Conservation (phyloP, 2,329 filamentous ascomycete genomes). For the Penicillium fuscoglaucum region DNA sequence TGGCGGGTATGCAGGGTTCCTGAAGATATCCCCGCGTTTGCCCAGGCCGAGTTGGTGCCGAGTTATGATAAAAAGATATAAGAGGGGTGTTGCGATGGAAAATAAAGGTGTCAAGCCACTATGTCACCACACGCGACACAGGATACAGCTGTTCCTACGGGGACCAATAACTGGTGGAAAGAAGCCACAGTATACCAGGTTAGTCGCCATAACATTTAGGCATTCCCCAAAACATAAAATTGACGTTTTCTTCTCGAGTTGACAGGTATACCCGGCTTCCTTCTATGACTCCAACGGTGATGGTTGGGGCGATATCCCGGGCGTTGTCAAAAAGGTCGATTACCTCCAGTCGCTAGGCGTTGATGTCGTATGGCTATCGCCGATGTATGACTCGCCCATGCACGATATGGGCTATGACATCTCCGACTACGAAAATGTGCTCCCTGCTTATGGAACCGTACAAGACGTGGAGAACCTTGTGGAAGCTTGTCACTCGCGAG, state of each 20-base stretch:
- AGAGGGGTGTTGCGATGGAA: neutral
- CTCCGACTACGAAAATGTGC: slow-evolving; percentile 62
- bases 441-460: slow-evolving; percentile 62
- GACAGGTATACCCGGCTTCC: slow-evolving; percentile 29
- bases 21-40: neutral
- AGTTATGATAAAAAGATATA: neutral
- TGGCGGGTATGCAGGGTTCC: slow-evolving; percentile 1
- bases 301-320: slow-evolving; percentile 63
- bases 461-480: slow-evolving; percentile 61
- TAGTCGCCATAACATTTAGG: neutral
- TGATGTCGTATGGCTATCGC: slow-evolving; percentile 67
- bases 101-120: neutral
- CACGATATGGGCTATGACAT: slow-evolving; percentile 72
- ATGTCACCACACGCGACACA: slow-evolving; percentile 22
- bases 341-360: slow-evolving; percentile 63
- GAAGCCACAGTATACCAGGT: slow-evolving; percentile 38
- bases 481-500: slow-evolving; percentile 55
- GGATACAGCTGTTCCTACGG: slow-evolving; percentile 17
- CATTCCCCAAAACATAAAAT: neutral
- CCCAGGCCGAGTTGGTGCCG: slow-evolving; percentile 8
- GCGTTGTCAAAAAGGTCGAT: slow-evolving; percentile 62
- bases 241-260: neutral
- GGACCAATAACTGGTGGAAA: slow-evolving; percentile 39
- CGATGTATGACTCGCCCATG: slow-evolving; percentile 64
- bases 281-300: slow-evolving; percentile 59